phyloP scores from a whole-genome alignment of 345 rosid species.

The Hevea brasiliensis region DNA sequence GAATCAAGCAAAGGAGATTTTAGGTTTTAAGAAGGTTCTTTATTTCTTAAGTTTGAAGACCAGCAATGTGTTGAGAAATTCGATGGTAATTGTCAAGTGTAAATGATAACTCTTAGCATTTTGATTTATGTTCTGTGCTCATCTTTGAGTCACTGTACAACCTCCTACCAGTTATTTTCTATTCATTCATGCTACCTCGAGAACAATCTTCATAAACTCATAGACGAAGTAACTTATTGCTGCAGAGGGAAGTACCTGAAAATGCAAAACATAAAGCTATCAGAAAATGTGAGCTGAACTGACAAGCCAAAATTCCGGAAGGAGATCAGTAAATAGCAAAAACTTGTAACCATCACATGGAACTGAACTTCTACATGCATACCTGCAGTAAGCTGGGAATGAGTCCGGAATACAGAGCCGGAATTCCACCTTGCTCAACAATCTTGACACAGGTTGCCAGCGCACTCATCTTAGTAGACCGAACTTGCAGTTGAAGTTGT shows the following conservation, averaged over 20 bases:
- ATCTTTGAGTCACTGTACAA: conserved; percentile 22
- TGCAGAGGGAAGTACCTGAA: conserved; percentile 89
- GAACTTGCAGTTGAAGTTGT: conserved; percentile 67
- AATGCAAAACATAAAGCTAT: conserved; percentile 12
- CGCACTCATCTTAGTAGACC: conserved; percentile 54
- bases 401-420: conserved; percentile 68
- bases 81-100: conserved; percentile 18
- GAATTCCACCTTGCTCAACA: conserved; percentile 65
- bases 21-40: background rate
- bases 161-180: conserved; percentile 18
- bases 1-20: conserved; percentile 12
- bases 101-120: conserved; percentile 24
- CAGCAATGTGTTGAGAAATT: conserved; percentile 19
- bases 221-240: conserved; percentile 79
- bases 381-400: conserved; percentile 80
- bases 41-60: conserved; percentile 6
- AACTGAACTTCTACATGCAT: conserved; percentile 1
- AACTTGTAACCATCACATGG: background rate
- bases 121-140: conserved; percentile 23
- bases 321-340: background rate
- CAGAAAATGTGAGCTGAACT: conserved; percentile 13
- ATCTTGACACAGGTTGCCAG: conserved; percentile 58
- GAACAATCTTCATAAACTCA: conserved; percentile 81
- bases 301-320: background rate
- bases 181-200: conserved; percentile 57